Conservation (phyloP, 768 basidiomycete genomes). For the Trametes elegans region DNA sequence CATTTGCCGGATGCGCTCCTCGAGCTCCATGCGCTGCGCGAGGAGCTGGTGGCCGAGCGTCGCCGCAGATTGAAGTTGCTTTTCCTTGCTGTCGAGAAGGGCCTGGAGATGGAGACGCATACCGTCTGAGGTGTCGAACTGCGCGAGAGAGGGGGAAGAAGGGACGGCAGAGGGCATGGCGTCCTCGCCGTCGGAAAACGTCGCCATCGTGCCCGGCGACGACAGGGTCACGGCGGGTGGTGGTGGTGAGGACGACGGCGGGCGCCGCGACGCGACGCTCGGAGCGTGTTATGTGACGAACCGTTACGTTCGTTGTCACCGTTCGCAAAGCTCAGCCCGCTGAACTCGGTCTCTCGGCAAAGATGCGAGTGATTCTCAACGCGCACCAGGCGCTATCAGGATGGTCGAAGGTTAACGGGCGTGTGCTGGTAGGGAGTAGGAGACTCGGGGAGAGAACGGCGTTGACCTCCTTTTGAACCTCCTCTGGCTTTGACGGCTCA, state of each 20-base stretch:
- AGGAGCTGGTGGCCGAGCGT: constrained; percentile 93
- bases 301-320: constrained; percentile 3
- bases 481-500: too few relatives aligned
- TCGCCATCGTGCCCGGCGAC: constrained; percentile 28
- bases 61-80: constrained; percentile 88
- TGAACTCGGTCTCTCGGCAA: background rate
- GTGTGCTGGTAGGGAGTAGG: too few relatives aligned
- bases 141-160: constrained; percentile 21
- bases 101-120: constrained; percentile 41
- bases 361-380: too few relatives aligned
- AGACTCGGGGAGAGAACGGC: too few relatives aligned
- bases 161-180: constrained; percentile 13
- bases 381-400: too few relatives aligned
- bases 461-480: too few relatives aligned
- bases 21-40: constrained; percentile 89
- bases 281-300: constrained; percentile 9
- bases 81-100: constrained; percentile 87
- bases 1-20: constrained; percentile 81
- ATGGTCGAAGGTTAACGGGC: too few relatives aligned
- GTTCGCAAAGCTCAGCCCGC: background rate
- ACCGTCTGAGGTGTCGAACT: constrained; percentile 20
- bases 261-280: constrained; percentile 11
- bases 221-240: background rate
- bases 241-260: constrained; percentile 7
- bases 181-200: constrained; percentile 34